These are phyloP conservation scores for Parietichytrium sp. DNA, from an alignment of 108 stramenopile genomes.

Conservation along the genomic window DNA sequence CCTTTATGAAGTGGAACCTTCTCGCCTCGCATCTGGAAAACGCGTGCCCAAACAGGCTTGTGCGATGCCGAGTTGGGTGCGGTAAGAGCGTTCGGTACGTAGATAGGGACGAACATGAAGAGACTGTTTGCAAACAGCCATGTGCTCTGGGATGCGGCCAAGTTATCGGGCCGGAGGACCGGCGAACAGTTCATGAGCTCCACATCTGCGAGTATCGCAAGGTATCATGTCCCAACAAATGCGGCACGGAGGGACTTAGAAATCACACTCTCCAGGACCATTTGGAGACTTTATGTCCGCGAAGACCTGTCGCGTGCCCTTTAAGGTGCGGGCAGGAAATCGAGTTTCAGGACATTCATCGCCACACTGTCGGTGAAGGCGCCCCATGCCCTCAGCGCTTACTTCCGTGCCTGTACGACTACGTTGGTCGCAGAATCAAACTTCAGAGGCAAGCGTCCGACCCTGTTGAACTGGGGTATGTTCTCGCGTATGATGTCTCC, in stretches of 20 bases:
- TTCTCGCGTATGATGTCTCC: background rate
- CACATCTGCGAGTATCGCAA: conserved; percentile 15
- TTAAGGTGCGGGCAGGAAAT: background rate
- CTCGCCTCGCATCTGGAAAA: conserved; percentile 1
- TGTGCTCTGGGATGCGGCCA: background rate
- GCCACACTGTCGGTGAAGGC: background rate
- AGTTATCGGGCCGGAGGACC: background rate
- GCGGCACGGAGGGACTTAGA: background rate
- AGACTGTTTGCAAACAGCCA: background rate
- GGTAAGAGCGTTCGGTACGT: background rate
- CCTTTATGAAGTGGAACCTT: background rate
- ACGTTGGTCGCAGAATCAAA: background rate
- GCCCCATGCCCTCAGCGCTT: background rate
- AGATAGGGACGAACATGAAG: background rate
- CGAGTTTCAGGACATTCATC: background rate
- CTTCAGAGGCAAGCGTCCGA: too few species aligned
- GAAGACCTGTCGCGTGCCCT: background rate
- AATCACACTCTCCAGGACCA: background rate
- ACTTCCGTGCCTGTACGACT: background rate
- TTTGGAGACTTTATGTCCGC: background rate
- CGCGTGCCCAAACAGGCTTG: background rate
- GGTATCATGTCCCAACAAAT: background rate
- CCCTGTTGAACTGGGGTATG: background rate
- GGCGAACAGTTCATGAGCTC: background rate
- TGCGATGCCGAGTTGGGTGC: background rate